phyloP scores from a whole-genome alignment of 2,329 filamentous ascomycete species.

The Neofusicoccum kwambonambiense region DNA sequence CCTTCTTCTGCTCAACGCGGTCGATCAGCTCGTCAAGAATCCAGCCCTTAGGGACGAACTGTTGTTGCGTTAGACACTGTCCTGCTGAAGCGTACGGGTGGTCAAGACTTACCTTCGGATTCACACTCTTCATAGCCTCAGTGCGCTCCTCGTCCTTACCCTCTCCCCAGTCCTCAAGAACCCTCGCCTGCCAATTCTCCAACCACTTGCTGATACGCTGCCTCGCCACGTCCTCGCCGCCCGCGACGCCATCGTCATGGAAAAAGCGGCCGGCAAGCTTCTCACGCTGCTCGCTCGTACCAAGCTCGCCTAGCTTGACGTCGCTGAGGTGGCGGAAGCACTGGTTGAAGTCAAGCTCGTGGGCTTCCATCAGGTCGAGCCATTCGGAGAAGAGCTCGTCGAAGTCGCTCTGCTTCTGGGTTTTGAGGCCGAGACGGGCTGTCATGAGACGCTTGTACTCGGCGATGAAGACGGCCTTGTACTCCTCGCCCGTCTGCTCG shows the following conservation, averaged over 20 bases:
- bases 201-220: constrained; percentile 76
- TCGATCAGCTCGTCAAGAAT: constrained; percentile 90
- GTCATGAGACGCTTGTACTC: constrained; percentile 90
- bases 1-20: constrained; percentile 78
- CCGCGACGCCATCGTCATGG: constrained; percentile 64
- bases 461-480: constrained; percentile 78
- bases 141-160: constrained; percentile 61
- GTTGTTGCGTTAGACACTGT: not conserved
- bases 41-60: constrained; percentile 87
- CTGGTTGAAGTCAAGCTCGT: constrained; percentile 90
- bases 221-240: constrained; percentile 61
- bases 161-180: constrained; percentile 73
- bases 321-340: constrained; percentile 80
- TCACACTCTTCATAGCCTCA: constrained; percentile 76
- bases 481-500: constrained; percentile 77
- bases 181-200: constrained; percentile 68
- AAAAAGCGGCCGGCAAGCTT: constrained; percentile 74
- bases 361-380: constrained; percentile 75
- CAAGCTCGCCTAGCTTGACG: constrained; percentile 62
- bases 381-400: constrained; percentile 76
- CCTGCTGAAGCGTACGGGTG: not conserved
- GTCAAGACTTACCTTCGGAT: constrained; percentile 64
- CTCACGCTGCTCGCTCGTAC: constrained; percentile 62
- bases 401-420: constrained; percentile 71
- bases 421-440: constrained; percentile 71